These are phyloP conservation scores for Imleria badia DNA, from an alignment of 768 basidiomycete species.

Conservation along the genomic window DNA sequence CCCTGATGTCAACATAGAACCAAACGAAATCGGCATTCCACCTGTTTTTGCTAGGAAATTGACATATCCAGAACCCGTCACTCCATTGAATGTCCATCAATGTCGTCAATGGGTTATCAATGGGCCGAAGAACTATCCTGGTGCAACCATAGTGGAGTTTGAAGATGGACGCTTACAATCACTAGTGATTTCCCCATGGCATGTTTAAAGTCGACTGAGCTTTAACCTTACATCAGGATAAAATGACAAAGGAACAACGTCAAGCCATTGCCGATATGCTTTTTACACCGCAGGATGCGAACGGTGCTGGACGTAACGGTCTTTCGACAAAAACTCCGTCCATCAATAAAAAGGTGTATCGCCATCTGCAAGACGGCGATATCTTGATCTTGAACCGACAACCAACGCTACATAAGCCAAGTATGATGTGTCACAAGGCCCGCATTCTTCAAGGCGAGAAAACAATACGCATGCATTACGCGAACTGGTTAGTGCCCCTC, in stretches of 20 bases:
- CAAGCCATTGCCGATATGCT: slow-evolving; percentile 95
- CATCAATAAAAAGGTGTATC: slow-evolving; percentile 96
- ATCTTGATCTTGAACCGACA: slow-evolving; percentile 95
- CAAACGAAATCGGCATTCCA: slow-evolving; percentile 97
- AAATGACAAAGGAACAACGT: slow-evolving; percentile 82
- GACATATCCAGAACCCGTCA: slow-evolving; percentile 98
- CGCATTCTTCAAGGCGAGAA: slow-evolving; percentile 93
- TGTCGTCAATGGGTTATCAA: slow-evolving; percentile 88
- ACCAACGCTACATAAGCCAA: slow-evolving; percentile 97
- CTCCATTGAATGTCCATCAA: slow-evolving; percentile 83
- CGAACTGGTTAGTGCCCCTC: slow-evolving; percentile 77
- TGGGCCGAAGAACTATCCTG: slow-evolving; percentile 86
- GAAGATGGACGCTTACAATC: slow-evolving; percentile 90
- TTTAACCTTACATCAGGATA: slow-evolving; percentile 54
- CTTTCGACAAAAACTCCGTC: slow-evolving; percentile 75
- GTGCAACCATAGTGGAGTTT: slow-evolving; percentile 91
- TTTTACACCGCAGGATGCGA: slow-evolving; percentile 81
- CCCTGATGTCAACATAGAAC: slow-evolving; percentile 98
- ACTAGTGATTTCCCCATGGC: slow-evolving; percentile 47
- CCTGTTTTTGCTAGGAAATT: slow-evolving; percentile 96
- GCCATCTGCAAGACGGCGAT: slow-evolving; percentile 93
- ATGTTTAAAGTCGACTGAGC: slow-evolving; percentile 1
- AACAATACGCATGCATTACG: slow-evolving; percentile 99
- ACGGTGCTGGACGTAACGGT: slow-evolving; percentile 45
- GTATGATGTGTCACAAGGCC: slow-evolving; percentile 99